Evolutionary conservation across 1,284 basidiomycete genomes (phyloP).

Genomic region (Exsudoporus floridanus): DNA sequence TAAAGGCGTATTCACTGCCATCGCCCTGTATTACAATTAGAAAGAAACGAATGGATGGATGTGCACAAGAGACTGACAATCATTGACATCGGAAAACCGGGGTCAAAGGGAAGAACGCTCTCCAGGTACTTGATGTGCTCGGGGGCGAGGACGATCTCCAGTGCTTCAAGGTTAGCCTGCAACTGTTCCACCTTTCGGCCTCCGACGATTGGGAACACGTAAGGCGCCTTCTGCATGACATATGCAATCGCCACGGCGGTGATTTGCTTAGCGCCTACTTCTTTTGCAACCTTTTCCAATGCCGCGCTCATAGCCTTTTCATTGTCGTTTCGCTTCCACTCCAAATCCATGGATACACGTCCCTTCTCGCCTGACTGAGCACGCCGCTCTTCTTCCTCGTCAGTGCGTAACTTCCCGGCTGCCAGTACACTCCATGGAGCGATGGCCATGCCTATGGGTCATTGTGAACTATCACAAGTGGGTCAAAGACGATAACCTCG

Average conservation of each 20-base stretch:
- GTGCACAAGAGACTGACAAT: conserved; percentile 36
- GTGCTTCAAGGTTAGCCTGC: conserved; percentile 46
- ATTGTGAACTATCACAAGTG: neutral
- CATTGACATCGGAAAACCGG: conserved; percentile 43
- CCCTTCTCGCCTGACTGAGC: conserved; percentile 32
- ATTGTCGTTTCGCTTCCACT: conserved; percentile 34
- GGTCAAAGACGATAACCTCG: neutral
- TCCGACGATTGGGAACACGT: conserved; percentile 52
- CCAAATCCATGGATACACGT: conserved; percentile 6
- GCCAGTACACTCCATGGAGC: conserved; percentile 44
- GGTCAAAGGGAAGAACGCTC: conserved; percentile 40
- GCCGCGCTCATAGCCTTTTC: conserved; percentile 30
- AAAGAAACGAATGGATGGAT: conserved; percentile 29
- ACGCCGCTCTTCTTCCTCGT: conserved; percentile 35
- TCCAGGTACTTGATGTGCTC: conserved; percentile 49
- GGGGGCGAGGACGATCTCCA: conserved; percentile 42
- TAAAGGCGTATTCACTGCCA: conserved; percentile 17
- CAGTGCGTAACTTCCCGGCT: conserved; percentile 37
- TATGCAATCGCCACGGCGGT: conserved; percentile 46
- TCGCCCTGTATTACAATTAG: conserved; percentile 27
- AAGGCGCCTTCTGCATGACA: conserved; percentile 46
- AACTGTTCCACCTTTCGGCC: conserved; percentile 53
- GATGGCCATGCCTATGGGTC: conserved; percentile 36
- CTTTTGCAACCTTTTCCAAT: conserved; percentile 39
- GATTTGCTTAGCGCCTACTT: conserved; percentile 39